Evolutionary conservation across 75 land plant species (phyloP).

Genomic region (Adiantum capillusveneris): DNA sequence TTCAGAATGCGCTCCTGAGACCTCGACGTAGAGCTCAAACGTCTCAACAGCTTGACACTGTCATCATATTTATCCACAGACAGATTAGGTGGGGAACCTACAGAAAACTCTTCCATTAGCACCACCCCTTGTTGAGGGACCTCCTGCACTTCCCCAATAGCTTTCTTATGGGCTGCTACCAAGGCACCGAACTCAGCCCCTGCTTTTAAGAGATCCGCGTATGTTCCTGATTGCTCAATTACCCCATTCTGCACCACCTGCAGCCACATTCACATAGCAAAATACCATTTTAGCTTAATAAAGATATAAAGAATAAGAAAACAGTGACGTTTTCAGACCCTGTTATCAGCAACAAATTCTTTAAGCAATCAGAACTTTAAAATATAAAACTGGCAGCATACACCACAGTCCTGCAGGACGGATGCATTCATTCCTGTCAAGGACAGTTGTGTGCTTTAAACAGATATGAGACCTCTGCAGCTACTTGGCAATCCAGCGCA

Average conservation of each 20-base stretch:
- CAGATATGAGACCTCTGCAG: too few relatives aligned
- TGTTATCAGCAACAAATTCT: not conserved
- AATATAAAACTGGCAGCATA: too few relatives aligned
- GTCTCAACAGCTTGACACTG: slow-evolving; percentile 1
- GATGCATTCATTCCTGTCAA: too few relatives aligned
- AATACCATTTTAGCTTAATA: not conserved
- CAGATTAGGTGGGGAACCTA: not conserved
- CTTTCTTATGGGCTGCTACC: slow-evolving; percentile 83
- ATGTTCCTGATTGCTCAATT: slow-evolving; percentile 88
- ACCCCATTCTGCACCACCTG: slow-evolving; percentile 90
- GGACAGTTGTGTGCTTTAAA: too few relatives aligned
- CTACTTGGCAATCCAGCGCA: too few relatives aligned
- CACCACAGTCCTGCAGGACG: too few relatives aligned
- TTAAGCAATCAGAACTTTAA: not conserved
- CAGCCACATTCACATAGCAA: not conserved
- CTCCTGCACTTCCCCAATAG: slow-evolving; percentile 74
- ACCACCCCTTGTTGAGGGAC: not conserved
- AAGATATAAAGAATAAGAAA: not conserved
- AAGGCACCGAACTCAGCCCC: slow-evolving; percentile 75
- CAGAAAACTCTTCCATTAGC: not conserved
- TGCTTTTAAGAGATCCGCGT: slow-evolving; percentile 45
- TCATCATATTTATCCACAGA: not conserved
- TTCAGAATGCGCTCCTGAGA: not conserved
- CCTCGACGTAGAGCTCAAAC: not conserved
- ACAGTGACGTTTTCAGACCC: not conserved